phyloP scores from a whole-genome alignment of 2,329 filamentous ascomycete species.

The Zarea fungicola region DNA sequence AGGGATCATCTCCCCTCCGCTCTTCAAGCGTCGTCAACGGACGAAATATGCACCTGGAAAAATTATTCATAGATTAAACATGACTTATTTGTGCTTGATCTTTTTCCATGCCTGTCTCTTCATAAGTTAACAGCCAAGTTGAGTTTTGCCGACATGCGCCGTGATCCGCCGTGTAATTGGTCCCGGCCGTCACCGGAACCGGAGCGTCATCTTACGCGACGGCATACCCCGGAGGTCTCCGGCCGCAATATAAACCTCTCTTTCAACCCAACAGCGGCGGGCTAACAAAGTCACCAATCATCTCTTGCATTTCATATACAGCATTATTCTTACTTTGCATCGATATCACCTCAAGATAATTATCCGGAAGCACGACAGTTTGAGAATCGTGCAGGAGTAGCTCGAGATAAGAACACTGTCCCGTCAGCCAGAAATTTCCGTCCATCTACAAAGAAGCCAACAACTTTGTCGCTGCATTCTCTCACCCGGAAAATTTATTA shows the following conservation, averaged over 20 bases:
- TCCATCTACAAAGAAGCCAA: constrained; percentile 5
- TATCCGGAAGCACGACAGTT: background rate
- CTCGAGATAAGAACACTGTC: too few relatives aligned
- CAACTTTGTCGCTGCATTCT: too few relatives aligned
- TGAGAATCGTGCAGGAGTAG: too few relatives aligned
- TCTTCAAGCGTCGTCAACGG: too few relatives aligned
- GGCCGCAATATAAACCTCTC: background rate
- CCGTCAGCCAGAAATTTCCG: background rate
- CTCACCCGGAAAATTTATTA: too few relatives aligned
- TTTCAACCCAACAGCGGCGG: background rate
- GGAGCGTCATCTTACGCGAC: background rate
- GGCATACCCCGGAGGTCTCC: constrained; percentile 4
- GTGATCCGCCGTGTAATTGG: background rate
- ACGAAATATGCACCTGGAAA: too few relatives aligned
- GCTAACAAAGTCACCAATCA: background rate
- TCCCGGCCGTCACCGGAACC: constrained; percentile 8
- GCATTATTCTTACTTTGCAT: background rate
- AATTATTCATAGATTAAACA: too few relatives aligned
- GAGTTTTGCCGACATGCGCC: constrained; percentile 1
- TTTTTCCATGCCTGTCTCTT: too few relatives aligned
- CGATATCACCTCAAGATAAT: background rate
- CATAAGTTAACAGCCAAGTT: background rate
- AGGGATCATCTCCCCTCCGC: too few relatives aligned
- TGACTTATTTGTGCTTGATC: too few relatives aligned
- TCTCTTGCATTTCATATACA: background rate